Evolutionary conservation across 495 filamentous ascomycete species (phyloP).

Genomic region (Astrocystis sublimbata): DNA sequence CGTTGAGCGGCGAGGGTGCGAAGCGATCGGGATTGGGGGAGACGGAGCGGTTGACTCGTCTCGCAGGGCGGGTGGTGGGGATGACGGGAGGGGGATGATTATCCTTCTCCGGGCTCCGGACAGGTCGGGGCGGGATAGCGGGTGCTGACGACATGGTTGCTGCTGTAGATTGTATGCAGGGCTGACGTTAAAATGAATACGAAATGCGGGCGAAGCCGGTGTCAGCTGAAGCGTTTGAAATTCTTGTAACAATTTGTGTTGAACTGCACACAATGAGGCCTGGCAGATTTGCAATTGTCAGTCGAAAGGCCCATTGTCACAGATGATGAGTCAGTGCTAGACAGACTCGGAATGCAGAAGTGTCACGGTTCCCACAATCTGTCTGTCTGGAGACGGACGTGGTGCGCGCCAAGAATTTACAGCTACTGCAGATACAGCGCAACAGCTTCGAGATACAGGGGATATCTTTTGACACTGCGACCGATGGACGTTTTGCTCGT

Average conservation of each 20-base stretch:
- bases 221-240: conserved; percentile 30
- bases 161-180: conserved; percentile 41
- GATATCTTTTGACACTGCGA: not conserved
- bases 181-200: not conserved
- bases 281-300: conserved; percentile 9
- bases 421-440: not conserved
- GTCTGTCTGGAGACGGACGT: no score
- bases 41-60: conserved; percentile 69
- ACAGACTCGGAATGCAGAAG: not conserved
- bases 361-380: not conserved
- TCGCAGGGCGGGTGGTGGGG: conserved; percentile 72
- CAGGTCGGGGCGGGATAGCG: conserved; percentile 65
- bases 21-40: conserved; percentile 78
- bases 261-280: conserved; percentile 21
- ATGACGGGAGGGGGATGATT: conserved; percentile 48
- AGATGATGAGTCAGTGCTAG: conserved; percentile 4
- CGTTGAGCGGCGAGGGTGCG: conserved; percentile 84
- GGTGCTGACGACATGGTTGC: conserved; percentile 57
- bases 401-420: no score
- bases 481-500: not conserved
- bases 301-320: not conserved
- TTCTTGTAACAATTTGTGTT: conserved; percentile 18
- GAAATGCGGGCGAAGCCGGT: conserved; percentile 12
- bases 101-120: conserved; percentile 46
- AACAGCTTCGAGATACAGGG: not conserved